These are phyloP conservation scores for Exophiala dermatitidis DNA, from an alignment of 2,329 filamentous ascomycete genomes.

Conservation along the genomic window DNA sequence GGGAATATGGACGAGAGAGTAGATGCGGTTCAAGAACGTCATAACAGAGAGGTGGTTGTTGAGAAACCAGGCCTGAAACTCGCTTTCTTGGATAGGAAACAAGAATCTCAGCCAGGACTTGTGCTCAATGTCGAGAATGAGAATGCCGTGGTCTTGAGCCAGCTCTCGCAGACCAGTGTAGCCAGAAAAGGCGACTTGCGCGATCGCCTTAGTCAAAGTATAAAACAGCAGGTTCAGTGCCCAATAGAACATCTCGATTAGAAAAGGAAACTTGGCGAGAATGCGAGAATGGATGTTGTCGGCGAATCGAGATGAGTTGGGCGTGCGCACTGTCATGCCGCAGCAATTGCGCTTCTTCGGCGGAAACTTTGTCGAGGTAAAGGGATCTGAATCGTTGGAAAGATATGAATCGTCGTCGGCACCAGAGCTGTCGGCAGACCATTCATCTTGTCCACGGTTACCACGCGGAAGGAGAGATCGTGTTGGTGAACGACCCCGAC, in stretches of 20 bases:
- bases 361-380: slow-evolving; percentile 34
- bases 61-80: slow-evolving; percentile 42
- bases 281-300: slow-evolving; percentile 55
- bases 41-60: slow-evolving; percentile 37
- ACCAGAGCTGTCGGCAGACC: slow-evolving; percentile 20
- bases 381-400: slow-evolving; percentile 35
- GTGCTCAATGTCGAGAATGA: slow-evolving; percentile 21
- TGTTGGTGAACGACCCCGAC: slow-evolving; percentile 23
- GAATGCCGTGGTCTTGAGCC: slow-evolving; percentile 37
- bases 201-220: slow-evolving; percentile 49
- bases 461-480: slow-evolving; percentile 17
- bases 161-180: slow-evolving; percentile 41
- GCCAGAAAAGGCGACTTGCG: slow-evolving; percentile 47
- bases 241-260: slow-evolving; percentile 71
- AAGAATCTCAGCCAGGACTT: slow-evolving; percentile 33
- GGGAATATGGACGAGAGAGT: slow-evolving; percentile 47
- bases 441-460: slow-evolving; percentile 7
- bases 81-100: slow-evolving; percentile 38
- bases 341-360: slow-evolving; percentile 48
- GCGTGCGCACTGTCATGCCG: slow-evolving; percentile 47
- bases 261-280: slow-evolving; percentile 60
- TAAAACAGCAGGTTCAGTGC: slow-evolving; percentile 59
- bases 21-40: slow-evolving; percentile 45
- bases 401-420: slow-evolving; percentile 29
- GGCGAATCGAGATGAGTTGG: slow-evolving; percentile 56